Evolutionary conservation across 805 yeast species (phyloP).

Genomic region (Metschnikowia hibisci): DNA sequence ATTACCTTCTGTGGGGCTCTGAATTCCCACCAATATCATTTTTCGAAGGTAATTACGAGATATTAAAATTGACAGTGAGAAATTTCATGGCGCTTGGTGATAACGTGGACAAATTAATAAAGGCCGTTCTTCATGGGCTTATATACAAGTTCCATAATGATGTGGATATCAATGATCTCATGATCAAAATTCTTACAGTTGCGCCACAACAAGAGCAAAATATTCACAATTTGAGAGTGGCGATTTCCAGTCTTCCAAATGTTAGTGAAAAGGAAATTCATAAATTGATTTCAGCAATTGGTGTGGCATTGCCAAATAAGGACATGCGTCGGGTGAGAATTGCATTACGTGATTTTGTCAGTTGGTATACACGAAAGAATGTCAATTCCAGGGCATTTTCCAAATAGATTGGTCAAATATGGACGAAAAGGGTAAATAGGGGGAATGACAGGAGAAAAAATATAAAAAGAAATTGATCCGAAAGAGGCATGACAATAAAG

Average conservation of each 20-base stretch:
- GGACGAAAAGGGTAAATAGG: background rate
- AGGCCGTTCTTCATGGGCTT: slow-evolving; percentile 58
- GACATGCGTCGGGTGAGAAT: slow-evolving; percentile 73
- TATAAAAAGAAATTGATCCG: no score
- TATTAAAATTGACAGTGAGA: slow-evolving; percentile 52
- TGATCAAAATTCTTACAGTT: slow-evolving; percentile 57
- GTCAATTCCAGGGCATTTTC: slow-evolving; percentile 30
- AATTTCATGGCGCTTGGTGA: slow-evolving; percentile 38
- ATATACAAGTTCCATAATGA: slow-evolving; percentile 69
- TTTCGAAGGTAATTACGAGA: slow-evolving; percentile 36
- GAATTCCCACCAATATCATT: slow-evolving; percentile 76
- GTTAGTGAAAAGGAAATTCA: slow-evolving; percentile 66
- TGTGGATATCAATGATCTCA: slow-evolving; percentile 71
- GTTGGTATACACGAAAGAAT: slow-evolving; percentile 79
- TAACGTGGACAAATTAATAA: slow-evolving; percentile 56
- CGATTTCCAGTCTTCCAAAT: slow-evolving; percentile 56
- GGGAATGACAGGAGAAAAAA: no score
- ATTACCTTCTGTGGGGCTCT: slow-evolving; percentile 80
- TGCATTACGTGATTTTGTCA: slow-evolving; percentile 70
- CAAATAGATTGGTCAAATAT: background rate
- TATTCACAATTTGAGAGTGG: slow-evolving; percentile 57
- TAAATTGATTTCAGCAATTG: slow-evolving; percentile 55
- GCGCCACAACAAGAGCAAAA: slow-evolving; percentile 43
- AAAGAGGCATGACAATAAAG: no score
- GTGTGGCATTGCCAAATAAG: slow-evolving; percentile 58